Evolutionary conservation across 768 basidiomycete species (phyloP), one percentile per base, ranked within the genome.

Genomic region (Naganishia antarctica): DNA sequence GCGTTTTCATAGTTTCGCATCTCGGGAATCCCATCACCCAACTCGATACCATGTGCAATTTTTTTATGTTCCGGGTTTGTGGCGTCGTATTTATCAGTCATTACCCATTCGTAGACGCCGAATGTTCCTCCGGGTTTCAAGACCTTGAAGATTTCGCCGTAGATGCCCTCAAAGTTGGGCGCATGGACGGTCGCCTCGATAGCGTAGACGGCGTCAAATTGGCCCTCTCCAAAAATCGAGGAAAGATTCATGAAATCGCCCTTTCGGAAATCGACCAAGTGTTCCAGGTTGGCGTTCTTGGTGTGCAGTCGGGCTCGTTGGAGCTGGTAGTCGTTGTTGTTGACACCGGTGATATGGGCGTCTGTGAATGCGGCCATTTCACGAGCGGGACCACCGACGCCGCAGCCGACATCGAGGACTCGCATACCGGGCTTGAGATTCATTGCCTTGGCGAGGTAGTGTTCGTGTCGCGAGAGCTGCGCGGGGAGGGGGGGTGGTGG

Each of bases 141-240:
- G 29, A 96, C 88, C 79, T 88, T 90, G 77, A 84, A 83, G 74
- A 97, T 96, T 79, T 98, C 86, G 48, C 87, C 85, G 73, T 98
- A 99, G 21, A 98, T 89, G 60, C 92, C 92, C 74, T 96, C 93
- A 83, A 88, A 97, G 26, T 87, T 85, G 1, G 96, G 96, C 0
- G 96, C 92, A 73, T 99, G 96, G 37, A 88, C 88, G 28, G 96
- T 99, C 0, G 96, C 94, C 81, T 99, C 96, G 68, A 99, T 97
- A 49, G 93, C 92, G 74, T 96, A 94, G 32, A 92, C 91, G 60
- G 96, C 96, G 80, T 99, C 96, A 72, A 98, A 97, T 59, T 84
- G 86, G 73, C 87, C 86, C 78, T 90, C 87, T 37, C 93, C 94
- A 77, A 99, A 98, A 73, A 87, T 85, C 75, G 96, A 90, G 1